Percentiles rank a stretch among this genome's conserved stretches.
phyloP scores from a whole-genome alignment of 257 asterid genomes.

The Solanum stenotomum region DNA sequence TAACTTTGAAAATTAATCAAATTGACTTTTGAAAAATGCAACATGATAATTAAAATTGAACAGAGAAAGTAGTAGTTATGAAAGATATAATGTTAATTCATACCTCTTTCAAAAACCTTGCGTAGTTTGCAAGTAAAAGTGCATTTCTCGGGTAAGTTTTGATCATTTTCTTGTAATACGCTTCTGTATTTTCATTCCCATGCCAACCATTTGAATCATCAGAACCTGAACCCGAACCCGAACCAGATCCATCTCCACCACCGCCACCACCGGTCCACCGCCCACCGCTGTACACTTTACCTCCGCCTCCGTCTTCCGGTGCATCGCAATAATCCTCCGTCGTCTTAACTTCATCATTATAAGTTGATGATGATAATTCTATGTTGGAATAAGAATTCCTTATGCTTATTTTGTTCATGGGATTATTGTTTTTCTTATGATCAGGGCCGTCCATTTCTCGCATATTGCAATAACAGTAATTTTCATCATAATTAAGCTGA shows the following conservation, averaged over 20 bases:
- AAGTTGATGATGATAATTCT: neutral
- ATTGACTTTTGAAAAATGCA: no score
- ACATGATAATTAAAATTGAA: no score
- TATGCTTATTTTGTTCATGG: neutral
- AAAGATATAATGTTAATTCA: neutral
- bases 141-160: slow-evolving; percentile 61
- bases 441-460: neutral
- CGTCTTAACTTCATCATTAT: neutral
- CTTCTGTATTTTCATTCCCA: slow-evolving; percentile 42
- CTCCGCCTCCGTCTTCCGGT: slow-evolving; percentile 19
- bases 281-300: neutral
- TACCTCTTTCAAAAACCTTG: slow-evolving; percentile 76
- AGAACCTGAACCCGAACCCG: slow-evolving; percentile 29
- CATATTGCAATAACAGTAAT: neutral
- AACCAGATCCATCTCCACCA: slow-evolving; percentile 36
- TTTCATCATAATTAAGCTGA: neutral
- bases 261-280: slow-evolving; percentile 3
- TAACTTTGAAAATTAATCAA: no score
- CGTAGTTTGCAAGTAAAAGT: slow-evolving; percentile 66
- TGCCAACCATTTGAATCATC: slow-evolving; percentile 42
- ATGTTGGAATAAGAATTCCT: neutral
- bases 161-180: slow-evolving; percentile 66
- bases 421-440: neutral
- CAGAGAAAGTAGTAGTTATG: neutral
- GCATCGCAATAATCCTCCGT: neutral